A percentile compares a stretch with the other conserved stretches of the same genome.
phyloP scores from a whole-genome alignment of 2,329 filamentous ascomycete genomes.

The Aureobasidium pullulans region DNA sequence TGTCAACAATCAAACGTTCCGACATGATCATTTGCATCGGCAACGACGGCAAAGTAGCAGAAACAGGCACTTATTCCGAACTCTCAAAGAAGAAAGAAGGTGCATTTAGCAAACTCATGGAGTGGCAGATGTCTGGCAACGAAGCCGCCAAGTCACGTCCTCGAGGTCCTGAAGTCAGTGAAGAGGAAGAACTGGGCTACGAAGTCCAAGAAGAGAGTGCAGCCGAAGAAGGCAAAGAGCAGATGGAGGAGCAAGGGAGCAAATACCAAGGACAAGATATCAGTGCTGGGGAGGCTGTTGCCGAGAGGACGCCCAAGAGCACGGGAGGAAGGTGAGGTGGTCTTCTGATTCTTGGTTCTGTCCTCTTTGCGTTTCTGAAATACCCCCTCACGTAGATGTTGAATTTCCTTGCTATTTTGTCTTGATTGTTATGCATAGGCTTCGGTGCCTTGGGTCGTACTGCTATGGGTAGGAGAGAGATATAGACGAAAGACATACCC shows the following conservation, averaged over 20 bases:
- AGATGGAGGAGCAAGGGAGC: slow-evolving; percentile 7
- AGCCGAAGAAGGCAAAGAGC: slow-evolving; percentile 1
- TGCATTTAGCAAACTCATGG: slow-evolving; percentile 92
- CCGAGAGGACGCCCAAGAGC: slow-evolving; percentile 6
- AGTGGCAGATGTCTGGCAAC: slow-evolving; percentile 93
- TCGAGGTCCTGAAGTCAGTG: slow-evolving; percentile 15
- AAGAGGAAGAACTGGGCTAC: slow-evolving; percentile 13
- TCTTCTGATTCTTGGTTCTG: background rate
- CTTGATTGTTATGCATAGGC: background rate
- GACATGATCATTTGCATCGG: slow-evolving; percentile 91
- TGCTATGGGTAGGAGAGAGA: background rate
- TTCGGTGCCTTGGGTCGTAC: background rate
- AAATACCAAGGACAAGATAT: slow-evolving; percentile 15
- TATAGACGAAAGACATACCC: slow-evolving; percentile 1
- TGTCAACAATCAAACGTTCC: slow-evolving; percentile 93
- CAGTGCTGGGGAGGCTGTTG: slow-evolving; percentile 7
- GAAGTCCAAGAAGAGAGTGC: background rate
- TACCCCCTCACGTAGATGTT: background rate
- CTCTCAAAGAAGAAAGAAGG: slow-evolving; percentile 67
- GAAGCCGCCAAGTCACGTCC: slow-evolving; percentile 39
- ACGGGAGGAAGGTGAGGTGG: background rate
- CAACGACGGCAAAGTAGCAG: slow-evolving; percentile 78
- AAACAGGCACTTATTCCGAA: slow-evolving; percentile 76
- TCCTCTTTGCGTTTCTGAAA: background rate
- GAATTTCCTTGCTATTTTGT: background rate